These are phyloP conservation scores for Bocquillonia castaneifolia DNA, from an alignment of 441 rosid genomes.

Conservation along the genomic window DNA sequence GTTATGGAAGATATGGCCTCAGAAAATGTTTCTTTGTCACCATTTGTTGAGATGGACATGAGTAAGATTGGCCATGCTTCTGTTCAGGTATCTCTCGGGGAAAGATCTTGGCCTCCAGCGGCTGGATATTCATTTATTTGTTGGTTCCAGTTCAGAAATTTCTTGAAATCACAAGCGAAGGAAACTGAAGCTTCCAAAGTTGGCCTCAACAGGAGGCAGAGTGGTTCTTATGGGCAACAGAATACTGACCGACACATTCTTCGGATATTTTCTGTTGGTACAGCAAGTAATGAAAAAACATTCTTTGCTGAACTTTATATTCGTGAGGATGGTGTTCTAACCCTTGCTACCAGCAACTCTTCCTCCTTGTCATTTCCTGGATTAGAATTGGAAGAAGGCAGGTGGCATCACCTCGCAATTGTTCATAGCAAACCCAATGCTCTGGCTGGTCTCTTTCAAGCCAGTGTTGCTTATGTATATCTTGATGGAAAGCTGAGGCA, in stretches of 20 bases:
- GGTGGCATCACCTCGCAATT: constrained; percentile 99
- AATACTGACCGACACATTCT: constrained; percentile 61
- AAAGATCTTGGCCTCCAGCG: constrained; percentile 99
- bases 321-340: constrained; percentile 90
- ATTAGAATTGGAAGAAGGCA: constrained; percentile 87
- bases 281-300: constrained; percentile 64
- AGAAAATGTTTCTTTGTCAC: constrained; percentile 77
- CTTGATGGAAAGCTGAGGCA: constrained; percentile 96
- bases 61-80: constrained; percentile 89
- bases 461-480: constrained; percentile 96
- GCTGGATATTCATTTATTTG: constrained; percentile 97
- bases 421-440: constrained; percentile 99
- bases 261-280: constrained; percentile 93
- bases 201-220: constrained; percentile 47
- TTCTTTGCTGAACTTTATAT: constrained; percentile 95
- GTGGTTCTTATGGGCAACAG: constrained; percentile 45
- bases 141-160: constrained; percentile 88
- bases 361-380: constrained; percentile 90
- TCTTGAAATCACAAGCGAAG: constrained; percentile 58
- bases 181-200: constrained; percentile 54
- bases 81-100: constrained; percentile 95
- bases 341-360: constrained; percentile 98
- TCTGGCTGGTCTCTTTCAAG: constrained; percentile 99
- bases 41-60: constrained; percentile 93
- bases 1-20: constrained; percentile 75